Evolutionary conservation across 768 basidiomycete species (phyloP), one percentile per base, ranked within the genome.

Genomic region (Crucibulum laeve): DNA sequence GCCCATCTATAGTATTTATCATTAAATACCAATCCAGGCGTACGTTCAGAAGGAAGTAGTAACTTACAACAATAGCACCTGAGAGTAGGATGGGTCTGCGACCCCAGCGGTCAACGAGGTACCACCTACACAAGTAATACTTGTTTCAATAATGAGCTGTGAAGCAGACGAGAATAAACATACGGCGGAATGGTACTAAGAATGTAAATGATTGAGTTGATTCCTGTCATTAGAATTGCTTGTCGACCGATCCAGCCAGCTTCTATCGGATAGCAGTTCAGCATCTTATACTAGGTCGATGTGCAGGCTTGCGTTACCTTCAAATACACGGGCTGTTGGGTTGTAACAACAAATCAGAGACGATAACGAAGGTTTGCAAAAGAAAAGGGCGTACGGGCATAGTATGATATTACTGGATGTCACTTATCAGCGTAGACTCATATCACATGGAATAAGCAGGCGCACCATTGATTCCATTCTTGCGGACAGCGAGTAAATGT

Each of bases 381-480:
- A 3, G 51, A 18, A 59, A n/a, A n/a, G n/a, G n/a, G n/a, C 90
- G 69, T 65, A 92, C 91, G 91, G 38, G 90, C 90, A 65, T 91
- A 94, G 61, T 94, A 95, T 1, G 91, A 92, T 13, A 96, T 94
- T 32, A 94, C 92, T 92, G 17, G 18, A 18, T 39, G 38, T 21
- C 5, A 30, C 32, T 43, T 22, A 47, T 44, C 15, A 47, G 42
- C 42, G 37, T 28, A 26, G 28, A 36, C 13, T 30, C 32, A 45
- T 25, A 18, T 34, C n/a, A 45, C n/a, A 22, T 35, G 44, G 44
- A 26, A 47, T 13, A 36, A 40, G 36, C n/a, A 38, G 34, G 43
- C 72, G 42, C 62, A 88, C 89, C 88, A 59, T 94, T 96, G 55
- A 96, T 97, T 47, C 93, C 94, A 60, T 95, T 95, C 91, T 95